Conservation (phyloP, 805 yeast species). For the Metschnikowia bowlesiae region DNA sequence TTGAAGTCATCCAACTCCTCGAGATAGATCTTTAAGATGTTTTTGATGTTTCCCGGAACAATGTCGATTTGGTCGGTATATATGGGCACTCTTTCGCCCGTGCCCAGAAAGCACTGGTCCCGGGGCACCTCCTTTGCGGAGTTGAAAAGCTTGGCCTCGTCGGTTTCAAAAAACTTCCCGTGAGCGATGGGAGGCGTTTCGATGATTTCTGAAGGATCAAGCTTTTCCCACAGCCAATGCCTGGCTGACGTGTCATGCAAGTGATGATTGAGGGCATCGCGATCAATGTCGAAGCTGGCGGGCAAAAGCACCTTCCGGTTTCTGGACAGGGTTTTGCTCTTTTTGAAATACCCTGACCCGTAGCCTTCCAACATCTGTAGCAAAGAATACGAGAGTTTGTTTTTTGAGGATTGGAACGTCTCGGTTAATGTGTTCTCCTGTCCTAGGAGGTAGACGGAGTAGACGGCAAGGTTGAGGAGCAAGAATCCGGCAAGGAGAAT, state of each 20-base stretch:
- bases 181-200: conserved; percentile 3
- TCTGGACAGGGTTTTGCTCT: not conserved
- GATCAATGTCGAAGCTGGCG: conserved; percentile 6
- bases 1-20: conserved; percentile 8
- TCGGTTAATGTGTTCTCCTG: not conserved
- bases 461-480: not conserved
- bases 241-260: conserved; percentile 7
- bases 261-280: conserved; percentile 1
- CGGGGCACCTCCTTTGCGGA: not conserved
- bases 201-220: conserved; percentile 1
- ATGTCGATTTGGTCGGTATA: conserved; percentile 3
- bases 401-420: not conserved
- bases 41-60: conserved; percentile 5
- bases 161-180: not conserved
- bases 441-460: not conserved
- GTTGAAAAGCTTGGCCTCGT: not conserved
- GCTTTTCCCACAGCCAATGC: conserved; percentile 1
- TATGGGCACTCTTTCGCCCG: not conserved
- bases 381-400: not conserved
- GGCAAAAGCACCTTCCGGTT: conserved; percentile 8
- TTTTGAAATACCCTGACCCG: not conserved
- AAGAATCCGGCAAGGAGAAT: not conserved
- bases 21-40: conserved; percentile 1
- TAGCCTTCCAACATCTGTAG: not conserved
- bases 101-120: not conserved